Base-by-base conservation (phyloP, 2,329 filamentous ascomycete species). In the Pseudonectria foliicola region DNA sequence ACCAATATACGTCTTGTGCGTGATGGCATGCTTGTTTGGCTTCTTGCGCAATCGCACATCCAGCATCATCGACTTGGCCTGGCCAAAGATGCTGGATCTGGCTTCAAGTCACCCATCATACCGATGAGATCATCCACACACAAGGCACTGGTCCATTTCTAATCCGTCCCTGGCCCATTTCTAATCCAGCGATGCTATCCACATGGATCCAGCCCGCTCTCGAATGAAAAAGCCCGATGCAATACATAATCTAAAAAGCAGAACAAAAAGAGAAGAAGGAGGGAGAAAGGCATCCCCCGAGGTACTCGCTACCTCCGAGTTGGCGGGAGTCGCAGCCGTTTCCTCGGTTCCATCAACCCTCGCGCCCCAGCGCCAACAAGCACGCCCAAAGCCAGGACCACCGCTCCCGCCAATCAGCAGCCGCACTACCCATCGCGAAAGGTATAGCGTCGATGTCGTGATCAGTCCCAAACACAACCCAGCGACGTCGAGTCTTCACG, bases 371-470 rank as follows among this genome's bases (percentile, higher is more conserved):
- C 18, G 21, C 29, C 30, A 35, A 38, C 34, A 31, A 25, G 41
- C 25, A 12, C 8, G 10, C n/a, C 42, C 44, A 47, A 30, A 45
- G 43, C 45, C 42, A 45, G 42, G 40, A 41, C 38, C 34, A 35
- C 25, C 33, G 33, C 28, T 30, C 29, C 35, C 39, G 31, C 61
- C 62, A 67, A 64, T 66, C 56, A 63, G 41, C 33, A 38, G 37
- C 38, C 41, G 45, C 39, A 40, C 33, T 38, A 43, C 51, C 48
- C 55, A 61, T 66, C 62, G 63, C 63, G 64, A 67, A 64, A 64
- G 66, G 57, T 43, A 61, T 70, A 68, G 66, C 65, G 65, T 61
- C 59, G 66, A 70, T 70, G 67, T 68, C 66, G 67, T 69, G 66
- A 68, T 70, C 61, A 55, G 49, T 60, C 55, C 54, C 53, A 54